phyloP scores from a whole-genome alignment of 495 filamentous ascomycete genomes.

The Neurospora terricola region DNA sequence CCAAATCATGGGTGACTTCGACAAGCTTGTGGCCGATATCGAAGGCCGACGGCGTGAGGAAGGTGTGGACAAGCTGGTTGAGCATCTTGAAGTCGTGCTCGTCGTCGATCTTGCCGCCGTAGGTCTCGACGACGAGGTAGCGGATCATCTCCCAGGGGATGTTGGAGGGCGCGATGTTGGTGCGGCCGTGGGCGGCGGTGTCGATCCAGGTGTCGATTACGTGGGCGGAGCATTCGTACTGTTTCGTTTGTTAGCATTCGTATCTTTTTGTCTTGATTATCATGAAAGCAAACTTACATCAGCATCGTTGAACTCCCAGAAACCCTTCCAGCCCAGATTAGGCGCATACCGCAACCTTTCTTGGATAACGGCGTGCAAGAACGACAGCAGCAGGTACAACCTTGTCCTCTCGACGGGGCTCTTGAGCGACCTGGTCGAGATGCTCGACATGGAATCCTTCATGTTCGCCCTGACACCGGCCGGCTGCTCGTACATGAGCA shows the following conservation, averaged over 20 bases:
- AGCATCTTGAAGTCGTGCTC: constrained; percentile 74
- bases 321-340: constrained; percentile 92
- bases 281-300: constrained; percentile 58
- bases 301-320: constrained; percentile 99
- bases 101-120: constrained; percentile 96
- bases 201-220: constrained; percentile 97
- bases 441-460: constrained; percentile 86
- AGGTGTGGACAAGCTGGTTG: constrained; percentile 55
- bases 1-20: constrained; percentile 6
- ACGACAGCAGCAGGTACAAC: constrained; percentile 83
- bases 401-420: constrained; percentile 84
- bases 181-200: constrained; percentile 64
- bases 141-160: constrained; percentile 97
- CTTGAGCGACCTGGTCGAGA: constrained; percentile 67
- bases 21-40: constrained; percentile 88
- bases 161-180: constrained; percentile 85
- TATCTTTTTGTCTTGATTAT: too few species aligned
- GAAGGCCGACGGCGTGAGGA: constrained; percentile 79
- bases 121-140: constrained; percentile 83
- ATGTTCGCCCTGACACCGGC: constrained; percentile 96
- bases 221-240: constrained; percentile 95
- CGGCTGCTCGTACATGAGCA: constrained; percentile 97
- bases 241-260: constrained; percentile 2
- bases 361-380: constrained; percentile 93
- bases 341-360: constrained; percentile 93